Base-by-base conservation (phyloP, 2,329 filamentous ascomycete genomes). In the Claviceps humidiphila region DNA sequence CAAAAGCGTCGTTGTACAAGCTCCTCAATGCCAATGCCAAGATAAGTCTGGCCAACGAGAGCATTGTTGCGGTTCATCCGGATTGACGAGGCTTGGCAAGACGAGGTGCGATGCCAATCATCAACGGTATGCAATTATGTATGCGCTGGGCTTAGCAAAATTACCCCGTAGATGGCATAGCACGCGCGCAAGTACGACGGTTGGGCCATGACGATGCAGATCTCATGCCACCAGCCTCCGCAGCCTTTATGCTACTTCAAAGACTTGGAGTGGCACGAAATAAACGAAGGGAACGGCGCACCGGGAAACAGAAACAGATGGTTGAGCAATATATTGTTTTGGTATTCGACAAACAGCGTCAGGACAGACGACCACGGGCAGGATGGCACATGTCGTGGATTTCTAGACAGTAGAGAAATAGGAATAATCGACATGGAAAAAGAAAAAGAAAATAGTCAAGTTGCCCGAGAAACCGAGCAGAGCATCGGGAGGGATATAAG, bases 321-420 rank as follows among this genome's bases (percentile, higher is more conserved):
- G 2, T 34, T 47, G 4, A 40, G 43, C 43, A 51, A 42, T 47
- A 51, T 51, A 51, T 47, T 44, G 16, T 26, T 47, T 52, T 49
- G 30, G 24, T 39, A 52, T 49, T 48, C 17, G 45, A 49, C 38
- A 41, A 22, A 41, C 47, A 49, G 38, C 9, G 17, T 49, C 47
- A 52, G 39, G 26, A 49, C 13, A 38, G 39, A 44, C 45, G n/a
- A 45, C 39, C 44, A 30, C 44, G n/a, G 51, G 30, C 46, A 38
- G 11, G 20, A 42, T 26, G 17, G 38, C 39, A n/a, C 37, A 40
- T 20, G 45, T 44, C 37, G 42, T 47, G 50, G 26, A 37, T 43
- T 52, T 52, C 50, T 52, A 52, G 17, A 47, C 44, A 22, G 13
- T 17, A 30, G 7, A n/a, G 37, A 14, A 34, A 34, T 34, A 34